Evolutionary conservation across 1,139 yeast genomes (phyloP).

Genomic region (Suhomyces yuchorum): DNA sequence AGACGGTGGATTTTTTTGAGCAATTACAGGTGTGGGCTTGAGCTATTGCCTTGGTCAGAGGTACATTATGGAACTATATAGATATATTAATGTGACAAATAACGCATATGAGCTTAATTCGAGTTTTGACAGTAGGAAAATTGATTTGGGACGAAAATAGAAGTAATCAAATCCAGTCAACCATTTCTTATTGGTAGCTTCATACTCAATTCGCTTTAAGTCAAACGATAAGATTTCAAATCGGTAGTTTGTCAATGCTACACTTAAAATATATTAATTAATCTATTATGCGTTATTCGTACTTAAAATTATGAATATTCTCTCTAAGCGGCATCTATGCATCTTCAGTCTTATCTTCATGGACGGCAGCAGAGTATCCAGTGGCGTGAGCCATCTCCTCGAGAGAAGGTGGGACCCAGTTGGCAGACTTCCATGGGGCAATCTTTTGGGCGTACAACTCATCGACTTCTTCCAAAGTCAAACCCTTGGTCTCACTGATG

Average conservation of each 20-base stretch:
- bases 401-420: slow-evolving; percentile 47
- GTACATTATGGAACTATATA: not conserved
- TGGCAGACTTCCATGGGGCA: slow-evolving; percentile 51
- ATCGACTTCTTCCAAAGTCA: slow-evolving; percentile 68
- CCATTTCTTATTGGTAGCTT: no score
- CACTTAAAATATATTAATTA: not conserved
- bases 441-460: slow-evolving; percentile 55
- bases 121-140: no score
- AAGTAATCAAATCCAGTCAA: no score
- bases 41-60: not conserved
- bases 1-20: slow-evolving; percentile 21
- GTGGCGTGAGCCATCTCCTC: slow-evolving; percentile 30
- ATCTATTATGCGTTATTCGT: slow-evolving; percentile 3
- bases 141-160: no score
- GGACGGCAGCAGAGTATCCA: slow-evolving; percentile 21
- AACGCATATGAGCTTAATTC: not conserved
- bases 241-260: no score
- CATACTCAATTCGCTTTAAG: no score
- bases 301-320: not conserved
- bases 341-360: slow-evolving; percentile 18
- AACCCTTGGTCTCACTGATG: slow-evolving; percentile 68
- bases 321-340: not conserved
- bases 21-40: slow-evolving; percentile 24
- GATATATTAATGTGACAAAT: not conserved
- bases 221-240: no score